Percentiles rank a stretch among this genome's conserved stretches.
Conservation (phyloP, 73 alveolate genomes). For the Durusdinium trenchii region DNA sequence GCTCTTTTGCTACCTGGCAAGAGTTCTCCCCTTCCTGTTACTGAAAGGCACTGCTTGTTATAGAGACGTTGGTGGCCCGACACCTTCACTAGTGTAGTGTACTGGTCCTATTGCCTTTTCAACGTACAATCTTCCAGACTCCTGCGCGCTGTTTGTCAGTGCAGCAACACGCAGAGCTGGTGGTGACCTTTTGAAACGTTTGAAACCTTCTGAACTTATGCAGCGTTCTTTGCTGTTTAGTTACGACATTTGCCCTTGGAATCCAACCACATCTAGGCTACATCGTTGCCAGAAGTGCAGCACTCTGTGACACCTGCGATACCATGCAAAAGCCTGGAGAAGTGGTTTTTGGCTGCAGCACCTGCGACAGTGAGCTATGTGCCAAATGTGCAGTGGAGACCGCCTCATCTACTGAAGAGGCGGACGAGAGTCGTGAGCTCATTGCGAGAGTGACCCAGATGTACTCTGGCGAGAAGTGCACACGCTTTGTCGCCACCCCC, state of each 20-base stretch:
- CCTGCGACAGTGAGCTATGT: constrained; percentile 58
- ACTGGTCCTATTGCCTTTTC: too few relatives aligned
- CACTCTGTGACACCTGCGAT: constrained; percentile 43
- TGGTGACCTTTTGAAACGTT: too few relatives aligned
- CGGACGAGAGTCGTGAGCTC: constrained; percentile 22
- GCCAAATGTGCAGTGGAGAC: constrained; percentile 28
- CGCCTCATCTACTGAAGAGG: background rate
- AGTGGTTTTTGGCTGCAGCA: constrained; percentile 55
- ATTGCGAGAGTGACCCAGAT: constrained; percentile 23
- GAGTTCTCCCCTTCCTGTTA: too few relatives aligned
- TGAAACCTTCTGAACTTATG: too few relatives aligned
- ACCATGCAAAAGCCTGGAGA: constrained; percentile 45
- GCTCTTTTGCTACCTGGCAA: background rate
- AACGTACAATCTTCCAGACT: too few relatives aligned
- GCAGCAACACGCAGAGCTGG: too few relatives aligned
- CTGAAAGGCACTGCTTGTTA: too few relatives aligned
- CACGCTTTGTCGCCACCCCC: constrained; percentile 50
- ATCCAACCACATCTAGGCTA: background rate
- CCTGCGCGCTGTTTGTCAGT: too few relatives aligned
- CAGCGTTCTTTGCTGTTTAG: too few relatives aligned
- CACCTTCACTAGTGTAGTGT: too few relatives aligned
- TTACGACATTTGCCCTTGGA: too few relatives aligned
- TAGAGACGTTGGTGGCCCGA: too few relatives aligned
- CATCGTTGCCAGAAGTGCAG: constrained; percentile 16
- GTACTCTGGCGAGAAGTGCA: background rate